These are phyloP conservation scores for Umbellularia californica DNA, from an alignment of 164 flowering plant genomes.

Conservation along the genomic window DNA sequence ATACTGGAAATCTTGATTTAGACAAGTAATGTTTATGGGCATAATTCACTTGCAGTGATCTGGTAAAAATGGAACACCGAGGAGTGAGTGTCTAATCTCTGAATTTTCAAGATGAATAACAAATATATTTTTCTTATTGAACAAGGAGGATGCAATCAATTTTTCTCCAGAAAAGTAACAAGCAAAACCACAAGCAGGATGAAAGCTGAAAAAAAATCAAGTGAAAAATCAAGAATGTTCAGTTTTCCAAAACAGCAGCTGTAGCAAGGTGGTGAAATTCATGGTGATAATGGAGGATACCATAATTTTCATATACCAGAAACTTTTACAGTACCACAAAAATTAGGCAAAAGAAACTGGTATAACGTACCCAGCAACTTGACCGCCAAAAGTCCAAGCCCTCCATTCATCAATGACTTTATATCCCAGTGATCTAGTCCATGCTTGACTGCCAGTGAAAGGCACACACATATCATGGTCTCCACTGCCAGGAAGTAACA, in stretches of 20 bases:
- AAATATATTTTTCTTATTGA: no score
- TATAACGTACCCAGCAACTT: conserved; percentile 81
- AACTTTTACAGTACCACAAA: no score
- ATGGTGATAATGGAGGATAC: neutral
- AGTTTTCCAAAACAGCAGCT: neutral
- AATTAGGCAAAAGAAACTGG: neutral
- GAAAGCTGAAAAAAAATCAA: no score
- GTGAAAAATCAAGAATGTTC: no score
- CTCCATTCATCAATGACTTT: conserved; percentile 77
- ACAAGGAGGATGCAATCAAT: no score
- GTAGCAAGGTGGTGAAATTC: neutral
- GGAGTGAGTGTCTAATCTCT: no score
- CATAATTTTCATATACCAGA: neutral
- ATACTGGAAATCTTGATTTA: neutral
- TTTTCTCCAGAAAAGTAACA: no score
- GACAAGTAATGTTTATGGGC: neutral
- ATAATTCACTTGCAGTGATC: no score
- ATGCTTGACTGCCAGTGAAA: conserved; percentile 80
- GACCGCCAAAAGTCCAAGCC: conserved; percentile 57
- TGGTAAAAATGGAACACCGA: no score
- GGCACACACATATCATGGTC: conserved; percentile 99
- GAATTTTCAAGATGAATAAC: no score
- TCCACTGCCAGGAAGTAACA: conserved; percentile 47
- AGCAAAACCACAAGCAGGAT: no score
- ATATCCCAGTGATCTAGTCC: conserved; percentile 89